Base-by-base conservation (phyloP, 768 basidiomycete species). In the Phanerodontia chrysosporium region DNA sequence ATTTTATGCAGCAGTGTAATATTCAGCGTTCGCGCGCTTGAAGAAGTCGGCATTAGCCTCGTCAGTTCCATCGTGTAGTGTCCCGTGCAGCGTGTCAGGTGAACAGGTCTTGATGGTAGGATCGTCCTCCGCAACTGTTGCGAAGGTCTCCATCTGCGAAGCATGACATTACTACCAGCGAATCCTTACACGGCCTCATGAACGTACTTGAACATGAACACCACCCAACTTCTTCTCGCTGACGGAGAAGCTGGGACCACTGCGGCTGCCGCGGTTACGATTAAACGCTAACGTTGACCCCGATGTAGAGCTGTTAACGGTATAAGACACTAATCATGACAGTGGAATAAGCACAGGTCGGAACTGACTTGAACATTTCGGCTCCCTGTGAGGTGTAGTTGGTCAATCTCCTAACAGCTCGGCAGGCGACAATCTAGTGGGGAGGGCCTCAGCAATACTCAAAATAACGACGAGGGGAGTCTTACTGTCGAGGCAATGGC, bases 401-500 rank as follows among this genome's bases (percentile, higher is more conserved):
- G 48, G 79, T 80, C 59, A 90, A 66, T 49, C 87, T 78, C 49
- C 87, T 82, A 21, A 87, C 86, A 16, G 76, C 83, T 35, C 80
- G 78, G 60, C 75, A 79, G 0, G 80, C 86, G 5, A 87, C 87
- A 63, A 87, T 87, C 86, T 88, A 59, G n/a, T 57, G 46, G 5
- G 16, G 22, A 13, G 18, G 53, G 10, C 27, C n/a, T 9, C n/a
- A 53, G 27, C n/a, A 53, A 18, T 12, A 5, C 8, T 7, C n/a
- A 25, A 21, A 22, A 27, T 54, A 29, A 9, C 16, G 18, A 35
- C 18, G 27, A 2, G 28, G 49, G 32, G 16, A 30, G 10, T 67
- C 78, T 64, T 62, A 87, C 86, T 36, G 85, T 86, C 53, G 84
- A 83, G 6, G 82, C 79, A 62, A 86, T 81, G 29, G 84, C 85